Evolutionary conservation across 1,284 basidiomycete species (phyloP).

Genomic region (Pyrrhoderma noxium): DNA sequence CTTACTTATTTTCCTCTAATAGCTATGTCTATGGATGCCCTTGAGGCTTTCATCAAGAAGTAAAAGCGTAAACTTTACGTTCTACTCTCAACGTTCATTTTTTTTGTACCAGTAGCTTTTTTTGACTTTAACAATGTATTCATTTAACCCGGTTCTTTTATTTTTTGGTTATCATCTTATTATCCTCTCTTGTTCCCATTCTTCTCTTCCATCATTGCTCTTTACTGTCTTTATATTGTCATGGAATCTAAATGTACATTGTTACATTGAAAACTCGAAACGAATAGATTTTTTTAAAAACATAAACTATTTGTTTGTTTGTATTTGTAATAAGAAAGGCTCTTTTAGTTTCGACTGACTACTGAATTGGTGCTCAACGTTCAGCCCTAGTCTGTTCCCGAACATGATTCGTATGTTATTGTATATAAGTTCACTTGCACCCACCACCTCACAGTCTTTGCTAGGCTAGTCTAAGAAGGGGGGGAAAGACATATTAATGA

Average conservation of each 20-base stretch:
- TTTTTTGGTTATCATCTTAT: background rate
- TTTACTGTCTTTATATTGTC: background rate
- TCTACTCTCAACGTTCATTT: background rate
- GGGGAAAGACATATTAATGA: too few relatives aligned
- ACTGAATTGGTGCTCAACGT: background rate
- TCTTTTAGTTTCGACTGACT: background rate
- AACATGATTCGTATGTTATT: too few relatives aligned
- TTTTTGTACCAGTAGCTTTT: background rate
- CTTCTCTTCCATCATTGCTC: background rate
- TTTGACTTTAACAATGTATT: background rate
- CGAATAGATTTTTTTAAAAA: background rate
- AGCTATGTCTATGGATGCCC: conserved; percentile 19
- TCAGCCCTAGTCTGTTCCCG: too few relatives aligned
- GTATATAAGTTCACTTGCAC: too few relatives aligned
- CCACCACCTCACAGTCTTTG: too few relatives aligned
- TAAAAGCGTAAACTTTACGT: background rate
- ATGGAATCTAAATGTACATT: background rate
- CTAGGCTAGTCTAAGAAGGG: too few relatives aligned
- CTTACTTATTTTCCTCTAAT: background rate
- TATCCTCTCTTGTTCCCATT: background rate
- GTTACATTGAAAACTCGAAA: background rate
- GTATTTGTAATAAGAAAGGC: background rate
- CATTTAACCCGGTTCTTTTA: background rate
- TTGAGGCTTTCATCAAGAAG: conserved; percentile 17
- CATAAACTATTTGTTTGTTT: background rate